phyloP scores from a whole-genome alignment of 345 rosid species.

The Nephelium lappaceum region DNA sequence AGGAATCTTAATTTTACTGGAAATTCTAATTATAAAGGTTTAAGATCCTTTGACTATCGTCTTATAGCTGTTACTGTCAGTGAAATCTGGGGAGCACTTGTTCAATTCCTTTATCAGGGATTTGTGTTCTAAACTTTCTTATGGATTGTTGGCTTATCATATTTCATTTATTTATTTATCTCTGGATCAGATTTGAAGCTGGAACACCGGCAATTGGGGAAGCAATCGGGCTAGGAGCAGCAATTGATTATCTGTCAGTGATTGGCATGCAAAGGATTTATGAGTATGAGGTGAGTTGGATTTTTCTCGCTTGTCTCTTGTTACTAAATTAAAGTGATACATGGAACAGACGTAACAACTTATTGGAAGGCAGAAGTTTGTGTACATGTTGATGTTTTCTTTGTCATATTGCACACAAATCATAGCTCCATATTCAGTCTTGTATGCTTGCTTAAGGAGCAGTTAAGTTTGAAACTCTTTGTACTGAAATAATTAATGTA shows the following conservation, averaged over 20 bases:
- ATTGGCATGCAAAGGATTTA: constrained; percentile 88
- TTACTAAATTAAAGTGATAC: neutral
- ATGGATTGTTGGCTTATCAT: neutral
- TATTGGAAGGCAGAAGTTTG: neutral
- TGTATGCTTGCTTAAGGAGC: neutral
- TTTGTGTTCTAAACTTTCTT: neutral
- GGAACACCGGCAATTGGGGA: constrained; percentile 99
- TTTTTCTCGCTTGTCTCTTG: constrained; percentile 3
- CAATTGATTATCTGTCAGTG: constrained; percentile 76
- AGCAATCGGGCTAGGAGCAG: constrained; percentile 95
- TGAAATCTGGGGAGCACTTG: neutral
- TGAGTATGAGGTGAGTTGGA: constrained; percentile 69
- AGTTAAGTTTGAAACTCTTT: neutral
- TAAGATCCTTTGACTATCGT: neutral
- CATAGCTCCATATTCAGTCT: neutral
- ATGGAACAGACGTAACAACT: neutral
- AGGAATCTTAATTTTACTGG: neutral
- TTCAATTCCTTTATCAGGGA: neutral
- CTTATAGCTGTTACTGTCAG: neutral
- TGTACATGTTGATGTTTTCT: neutral
- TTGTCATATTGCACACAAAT: neutral
- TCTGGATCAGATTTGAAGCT: constrained; percentile 80
- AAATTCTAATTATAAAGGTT: neutral
- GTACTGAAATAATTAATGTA: neutral
- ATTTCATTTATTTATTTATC: neutral